Evolutionary conservation across 139 green algal genomes (phyloP), one percentile per base, ranked within the genome.

Genomic region (Chlorella sp.): DNA sequence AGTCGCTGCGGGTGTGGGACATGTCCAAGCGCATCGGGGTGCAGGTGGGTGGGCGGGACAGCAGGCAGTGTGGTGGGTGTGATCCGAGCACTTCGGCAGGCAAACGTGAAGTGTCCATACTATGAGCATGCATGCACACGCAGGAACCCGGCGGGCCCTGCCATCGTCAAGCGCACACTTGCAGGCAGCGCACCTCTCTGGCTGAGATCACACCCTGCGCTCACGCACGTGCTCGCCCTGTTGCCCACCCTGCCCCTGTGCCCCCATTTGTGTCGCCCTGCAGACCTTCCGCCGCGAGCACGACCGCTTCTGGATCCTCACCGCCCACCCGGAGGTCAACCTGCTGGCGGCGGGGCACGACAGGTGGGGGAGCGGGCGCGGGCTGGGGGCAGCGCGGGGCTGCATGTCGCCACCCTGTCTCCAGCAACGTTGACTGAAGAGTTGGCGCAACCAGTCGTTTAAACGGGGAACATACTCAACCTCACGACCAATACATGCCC

Each of bases 1-100:
- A 99, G 93, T 97, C 90, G 91, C 98, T 99, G 91, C 95, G 98
- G 30, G 98, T 99, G 77, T 99, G 98, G 98, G 98, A 99, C 95
- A 98, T 99, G 97, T 98, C 94, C 69, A 99, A 99, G 94, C 96
- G 98, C 91, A 96, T 96, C 26, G 97, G 97, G 37, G 97, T 99
- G 91, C 98, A 99, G 95, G 81, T 86, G 81, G 32, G 28, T 79
- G 4, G 71, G 71, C n/a, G 73, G 32, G 32, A 53, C n/a, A 11
- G 75, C 32, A 15, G 22, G 75, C 34, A 77, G 34, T 39, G 40
- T 36, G 71, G 71, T 2, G 15, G 64, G 11, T 28, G 21, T 28
- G 64, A 14, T 26, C 16, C 5, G 64, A 28, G 64, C 22, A 32
- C 64, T 71, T 12, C 18, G 64, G 2, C 7, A 18, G 64, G 64